These are phyloP conservation scores for Aureobasidium uvarum DNA, from an alignment of 2,329 filamentous ascomycete species.

Conservation along the genomic window DNA sequence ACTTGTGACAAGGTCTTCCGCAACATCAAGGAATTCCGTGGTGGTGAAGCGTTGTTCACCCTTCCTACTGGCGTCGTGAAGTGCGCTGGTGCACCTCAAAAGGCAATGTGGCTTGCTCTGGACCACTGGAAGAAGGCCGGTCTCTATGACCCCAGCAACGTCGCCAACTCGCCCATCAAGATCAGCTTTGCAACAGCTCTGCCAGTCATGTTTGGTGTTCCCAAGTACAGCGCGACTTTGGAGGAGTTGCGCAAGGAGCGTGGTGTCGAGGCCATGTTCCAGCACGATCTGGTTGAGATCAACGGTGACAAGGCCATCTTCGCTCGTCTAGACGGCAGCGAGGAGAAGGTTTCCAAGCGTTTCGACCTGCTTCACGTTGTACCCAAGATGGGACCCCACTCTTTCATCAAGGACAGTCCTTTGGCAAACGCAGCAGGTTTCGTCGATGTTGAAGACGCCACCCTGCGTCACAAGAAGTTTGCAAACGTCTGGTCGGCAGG, in stretches of 20 bases:
- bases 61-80: constrained; percentile 43
- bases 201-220: constrained; percentile 44
- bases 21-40: constrained; percentile 37
- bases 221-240: constrained; percentile 41
- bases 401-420: constrained; percentile 40
- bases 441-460: constrained; percentile 40
- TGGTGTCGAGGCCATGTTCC: constrained; percentile 42
- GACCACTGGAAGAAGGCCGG: constrained; percentile 42
- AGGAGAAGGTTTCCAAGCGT: constrained; percentile 35
- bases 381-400: constrained; percentile 42
- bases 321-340: constrained; percentile 31
- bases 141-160: constrained; percentile 36
- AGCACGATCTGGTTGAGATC: constrained; percentile 41
- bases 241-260: constrained; percentile 40
- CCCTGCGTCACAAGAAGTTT: constrained; percentile 42
- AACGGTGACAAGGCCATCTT: constrained; percentile 42
- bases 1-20: constrained; percentile 41
- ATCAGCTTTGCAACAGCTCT: constrained; percentile 43
- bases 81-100: constrained; percentile 44
- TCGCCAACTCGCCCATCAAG: constrained; percentile 37
- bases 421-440: constrained; percentile 41
- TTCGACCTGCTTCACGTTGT: constrained; percentile 43
- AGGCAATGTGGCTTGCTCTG: constrained; percentile 45
- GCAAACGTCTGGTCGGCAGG: constrained; percentile 43
- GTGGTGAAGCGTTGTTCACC: constrained; percentile 42